Conservation (phyloP, 108 stramenopile species). For the Cylindrotheca closterium region DNA sequence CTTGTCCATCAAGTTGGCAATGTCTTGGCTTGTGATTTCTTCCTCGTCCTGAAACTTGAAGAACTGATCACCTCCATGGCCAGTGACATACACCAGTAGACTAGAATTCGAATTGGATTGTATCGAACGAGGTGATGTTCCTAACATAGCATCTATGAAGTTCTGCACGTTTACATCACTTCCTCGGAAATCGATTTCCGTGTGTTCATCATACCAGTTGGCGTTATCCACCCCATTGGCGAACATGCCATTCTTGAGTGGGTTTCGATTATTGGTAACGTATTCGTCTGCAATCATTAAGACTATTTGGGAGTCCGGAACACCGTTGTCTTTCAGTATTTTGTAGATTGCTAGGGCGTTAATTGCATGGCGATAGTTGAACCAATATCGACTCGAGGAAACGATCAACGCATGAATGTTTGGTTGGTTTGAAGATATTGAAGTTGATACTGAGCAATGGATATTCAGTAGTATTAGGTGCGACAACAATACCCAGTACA, state of each 20-base stretch:
- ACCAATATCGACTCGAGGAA: conserved; percentile 86
- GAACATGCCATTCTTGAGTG: conserved; percentile 64
- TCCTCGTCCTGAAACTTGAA: conserved; percentile 97
- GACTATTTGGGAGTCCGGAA: conserved; percentile 82
- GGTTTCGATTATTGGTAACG: conserved; percentile 72
- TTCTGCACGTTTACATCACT: conserved; percentile 94
- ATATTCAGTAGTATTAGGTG: no score
- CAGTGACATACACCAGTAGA: conserved; percentile 89
- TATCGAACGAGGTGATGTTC: conserved; percentile 33
- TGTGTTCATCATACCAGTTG: conserved; percentile 56
- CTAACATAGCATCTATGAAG: conserved; percentile 77
- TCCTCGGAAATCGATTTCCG: conserved; percentile 90
- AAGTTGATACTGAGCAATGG: no score
- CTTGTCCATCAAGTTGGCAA: conserved; percentile 62
- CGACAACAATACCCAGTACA: no score
- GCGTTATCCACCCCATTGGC: conserved; percentile 28
- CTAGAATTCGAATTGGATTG: conserved; percentile 43
- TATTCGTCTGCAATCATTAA: conserved; percentile 92
- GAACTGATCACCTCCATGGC: conserved; percentile 97
- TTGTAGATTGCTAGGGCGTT: conserved; percentile 84
- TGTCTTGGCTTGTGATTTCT: conserved; percentile 84
- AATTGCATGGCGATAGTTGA: conserved; percentile 92
- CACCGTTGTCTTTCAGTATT: conserved; percentile 52
- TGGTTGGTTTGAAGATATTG: no score
- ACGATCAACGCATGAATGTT: conserved; percentile 75